These are phyloP conservation scores for Panicum hallii DNA, from an alignment of 202 grass and related monocot species.

Conservation along the genomic window DNA sequence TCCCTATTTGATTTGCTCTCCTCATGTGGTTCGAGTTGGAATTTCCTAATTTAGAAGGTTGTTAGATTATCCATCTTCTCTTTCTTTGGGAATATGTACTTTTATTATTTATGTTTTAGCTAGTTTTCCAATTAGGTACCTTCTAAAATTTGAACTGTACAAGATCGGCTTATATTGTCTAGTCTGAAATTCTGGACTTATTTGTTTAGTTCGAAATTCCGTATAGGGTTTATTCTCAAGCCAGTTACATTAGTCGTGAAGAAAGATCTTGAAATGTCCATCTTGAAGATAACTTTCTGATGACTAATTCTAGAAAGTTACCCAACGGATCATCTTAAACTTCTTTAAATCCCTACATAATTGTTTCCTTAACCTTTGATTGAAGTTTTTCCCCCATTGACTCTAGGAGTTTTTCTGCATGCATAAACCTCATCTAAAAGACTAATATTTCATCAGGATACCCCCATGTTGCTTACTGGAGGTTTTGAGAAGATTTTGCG, in stretches of 20 bases:
- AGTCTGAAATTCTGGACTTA: background rate
- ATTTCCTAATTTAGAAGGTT: background rate
- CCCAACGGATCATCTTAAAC: background rate
- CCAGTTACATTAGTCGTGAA: background rate
- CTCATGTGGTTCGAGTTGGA: background rate
- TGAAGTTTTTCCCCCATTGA: background rate
- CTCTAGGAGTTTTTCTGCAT: background rate
- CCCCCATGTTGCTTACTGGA: conserved; percentile 73
- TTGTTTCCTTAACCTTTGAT: background rate
- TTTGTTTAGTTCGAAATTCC: background rate
- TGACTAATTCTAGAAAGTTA: conserved; percentile 11
- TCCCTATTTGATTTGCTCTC: background rate
- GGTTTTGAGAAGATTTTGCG: conserved; percentile 78
- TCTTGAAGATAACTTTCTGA: background rate
- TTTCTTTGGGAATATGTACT: background rate
- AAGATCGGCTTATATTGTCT: background rate
- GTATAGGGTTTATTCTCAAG: conserved; percentile 11
- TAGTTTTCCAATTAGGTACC: background rate
- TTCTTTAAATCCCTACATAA: background rate
- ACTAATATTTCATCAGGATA: conserved; percentile 61
- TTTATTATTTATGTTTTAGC: background rate
- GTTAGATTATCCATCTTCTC: background rate
- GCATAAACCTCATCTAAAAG: background rate
- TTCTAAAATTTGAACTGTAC: background rate
- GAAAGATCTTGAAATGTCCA: background rate